phyloP scores from a whole-genome alignment of 306 rosid species.

The Hylodesmum podocarpum region DNA sequence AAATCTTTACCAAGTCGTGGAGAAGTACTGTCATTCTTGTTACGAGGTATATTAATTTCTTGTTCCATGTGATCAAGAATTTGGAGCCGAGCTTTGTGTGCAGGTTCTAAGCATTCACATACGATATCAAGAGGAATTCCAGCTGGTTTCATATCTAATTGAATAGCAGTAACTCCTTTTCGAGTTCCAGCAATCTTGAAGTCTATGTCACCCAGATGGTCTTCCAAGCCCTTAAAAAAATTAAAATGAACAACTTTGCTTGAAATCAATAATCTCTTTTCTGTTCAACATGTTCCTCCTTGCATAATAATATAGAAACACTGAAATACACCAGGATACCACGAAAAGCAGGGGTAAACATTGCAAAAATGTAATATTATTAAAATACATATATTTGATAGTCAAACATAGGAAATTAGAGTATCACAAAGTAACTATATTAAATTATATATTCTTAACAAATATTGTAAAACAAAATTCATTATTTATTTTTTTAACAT shows the following conservation, averaged over 20 bases:
- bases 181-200: constrained; percentile 92
- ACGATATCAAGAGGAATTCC: constrained; percentile 93
- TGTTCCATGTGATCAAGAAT: constrained; percentile 87
- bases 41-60: constrained; percentile 71
- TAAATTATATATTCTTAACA: neutral
- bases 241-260: constrained; percentile 6
- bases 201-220: constrained; percentile 98
- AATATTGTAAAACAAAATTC: neutral
- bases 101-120: constrained; percentile 85
- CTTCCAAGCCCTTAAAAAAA: constrained; percentile 84
- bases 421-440: neutral
- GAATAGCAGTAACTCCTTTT: constrained; percentile 88
- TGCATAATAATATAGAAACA: neutral
- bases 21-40: constrained; percentile 51
- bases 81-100: constrained; percentile 83
- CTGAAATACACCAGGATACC: neutral
- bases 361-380: neutral
- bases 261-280: constrained; percentile 9
- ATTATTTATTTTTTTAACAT: neutral
- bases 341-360: neutral
- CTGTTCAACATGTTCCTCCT: constrained; percentile 11
- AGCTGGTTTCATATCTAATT: constrained; percentile 95
- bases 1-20: constrained; percentile 71
- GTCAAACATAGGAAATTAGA: constrained; percentile 6
- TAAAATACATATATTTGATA: constrained; percentile 11